A percentile compares a stretch with the other conserved stretches of the same genome.
Evolutionary conservation across 768 basidiomycete species (phyloP).

Genomic region (Leccinum truebloodii): DNA sequence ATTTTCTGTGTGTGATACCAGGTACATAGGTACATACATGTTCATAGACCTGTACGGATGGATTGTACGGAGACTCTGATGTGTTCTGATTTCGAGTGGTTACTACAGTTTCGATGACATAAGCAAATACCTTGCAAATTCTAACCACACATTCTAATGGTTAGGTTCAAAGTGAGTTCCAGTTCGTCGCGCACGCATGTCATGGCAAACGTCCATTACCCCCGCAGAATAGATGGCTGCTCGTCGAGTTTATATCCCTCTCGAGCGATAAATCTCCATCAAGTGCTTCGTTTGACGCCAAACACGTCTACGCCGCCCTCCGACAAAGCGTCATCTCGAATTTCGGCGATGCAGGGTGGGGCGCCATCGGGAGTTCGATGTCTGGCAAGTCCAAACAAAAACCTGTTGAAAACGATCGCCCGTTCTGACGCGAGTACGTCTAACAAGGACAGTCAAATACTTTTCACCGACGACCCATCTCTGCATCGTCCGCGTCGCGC

Average conservation of each 20-base stretch:
- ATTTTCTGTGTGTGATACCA: slow-evolving; percentile 9
- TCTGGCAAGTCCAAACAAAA: slow-evolving; percentile 36
- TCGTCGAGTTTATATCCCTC: slow-evolving; percentile 76
- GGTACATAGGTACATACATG: neutral
- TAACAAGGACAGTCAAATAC: slow-evolving; percentile 76
- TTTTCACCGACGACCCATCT: slow-evolving; percentile 82
- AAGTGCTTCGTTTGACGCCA: slow-evolving; percentile 46
- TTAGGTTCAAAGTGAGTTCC: slow-evolving; percentile 61
- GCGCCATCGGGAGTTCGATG: slow-evolving; percentile 29
- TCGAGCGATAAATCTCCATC: slow-evolving; percentile 17
- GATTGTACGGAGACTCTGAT: neutral
- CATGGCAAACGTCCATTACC: neutral
- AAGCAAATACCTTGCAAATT: slow-evolving; percentile 1
- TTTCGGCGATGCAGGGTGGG: too few relatives aligned
- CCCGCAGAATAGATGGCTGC: slow-evolving; percentile 79
- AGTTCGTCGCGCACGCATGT: neutral
- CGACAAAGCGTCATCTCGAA: too few relatives aligned
- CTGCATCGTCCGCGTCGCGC: slow-evolving; percentile 82
- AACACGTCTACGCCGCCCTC: slow-evolving; percentile 59
- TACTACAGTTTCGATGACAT: slow-evolving; percentile 11
- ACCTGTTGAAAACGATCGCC: neutral
- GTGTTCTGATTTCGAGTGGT: too few relatives aligned
- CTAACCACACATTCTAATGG: slow-evolving; percentile 31
- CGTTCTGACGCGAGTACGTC: neutral
- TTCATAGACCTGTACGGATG: slow-evolving; percentile 4